Percentiles rank a stretch among this genome's conserved stretches.
These are phyloP conservation scores for Schwanniomyces pseudopolymorphus DNA, from an alignment of 805 yeast species.

Conservation along the genomic window DNA sequence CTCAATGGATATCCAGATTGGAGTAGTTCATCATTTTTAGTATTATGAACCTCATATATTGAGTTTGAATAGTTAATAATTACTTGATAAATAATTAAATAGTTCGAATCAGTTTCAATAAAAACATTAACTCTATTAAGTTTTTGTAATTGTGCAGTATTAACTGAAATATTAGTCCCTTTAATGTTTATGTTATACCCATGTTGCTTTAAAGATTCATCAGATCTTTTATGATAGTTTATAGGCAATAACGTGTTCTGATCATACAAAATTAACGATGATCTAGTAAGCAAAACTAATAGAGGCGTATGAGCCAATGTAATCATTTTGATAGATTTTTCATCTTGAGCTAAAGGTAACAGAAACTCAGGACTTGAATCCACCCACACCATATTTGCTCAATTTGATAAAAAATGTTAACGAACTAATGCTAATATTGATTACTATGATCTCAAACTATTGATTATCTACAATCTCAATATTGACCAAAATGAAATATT, in stretches of 20 bases:
- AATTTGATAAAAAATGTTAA: too few species aligned
- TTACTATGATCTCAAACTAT: too few species aligned
- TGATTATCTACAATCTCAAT: too few species aligned
- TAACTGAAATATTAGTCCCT: constrained; percentile 35
- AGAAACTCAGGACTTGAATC: constrained; percentile 29
- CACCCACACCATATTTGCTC: constrained; percentile 33
- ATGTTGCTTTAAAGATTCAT: constrained; percentile 42
- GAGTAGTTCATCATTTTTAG: constrained; percentile 24
- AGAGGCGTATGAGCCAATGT: constrained; percentile 28
- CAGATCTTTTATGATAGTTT: constrained; percentile 46
- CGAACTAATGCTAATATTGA: too few species aligned
- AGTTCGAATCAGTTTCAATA: constrained; percentile 38
- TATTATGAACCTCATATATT: constrained; percentile 30
- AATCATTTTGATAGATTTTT: constrained; percentile 18
- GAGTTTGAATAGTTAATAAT: constrained; percentile 28
- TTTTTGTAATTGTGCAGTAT: constrained; percentile 33
- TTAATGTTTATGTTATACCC: constrained; percentile 46
- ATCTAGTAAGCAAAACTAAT: constrained; percentile 27
- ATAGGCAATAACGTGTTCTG: constrained; percentile 40
- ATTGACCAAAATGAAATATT: too few species aligned
- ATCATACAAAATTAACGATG: constrained; percentile 28
- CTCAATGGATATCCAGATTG: constrained; percentile 38
- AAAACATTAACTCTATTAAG: constrained; percentile 32
- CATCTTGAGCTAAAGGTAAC: constrained; percentile 23
- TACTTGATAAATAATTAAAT: constrained; percentile 43